Conservation (phyloP, 1,284 basidiomycete species). For the Moniliophthora roreri region DNA sequence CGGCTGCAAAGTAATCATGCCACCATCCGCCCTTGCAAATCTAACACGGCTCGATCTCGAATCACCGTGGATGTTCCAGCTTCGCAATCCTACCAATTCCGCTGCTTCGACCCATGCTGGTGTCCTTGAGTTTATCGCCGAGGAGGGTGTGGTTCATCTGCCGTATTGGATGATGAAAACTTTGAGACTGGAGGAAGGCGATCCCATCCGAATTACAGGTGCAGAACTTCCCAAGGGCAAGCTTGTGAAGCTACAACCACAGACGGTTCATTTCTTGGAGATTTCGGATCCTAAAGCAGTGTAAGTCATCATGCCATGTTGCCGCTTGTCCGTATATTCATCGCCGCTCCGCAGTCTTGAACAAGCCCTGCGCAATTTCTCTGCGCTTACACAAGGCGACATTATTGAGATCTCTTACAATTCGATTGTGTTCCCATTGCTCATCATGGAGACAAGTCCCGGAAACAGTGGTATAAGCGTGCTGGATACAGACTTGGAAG, state of each 20-base stretch:
- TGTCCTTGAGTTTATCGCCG: conserved; percentile 98
- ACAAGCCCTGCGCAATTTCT: conserved; percentile 92
- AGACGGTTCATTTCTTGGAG: conserved; percentile 93
- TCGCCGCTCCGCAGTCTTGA: too few relatives aligned
- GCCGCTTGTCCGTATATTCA: conserved; percentile 1
- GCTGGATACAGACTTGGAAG: conserved; percentile 95
- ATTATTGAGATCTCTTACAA: conserved; percentile 94
- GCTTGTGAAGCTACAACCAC: conserved; percentile 96
- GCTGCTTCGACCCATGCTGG: conserved; percentile 92
- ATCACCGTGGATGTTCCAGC: conserved; percentile 94
- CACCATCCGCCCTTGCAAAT: conserved; percentile 89
- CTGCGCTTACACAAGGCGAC: conserved; percentile 87
- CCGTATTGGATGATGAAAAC: conserved; percentile 99
- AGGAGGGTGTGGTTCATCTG: conserved; percentile 93
- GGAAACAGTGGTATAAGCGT: conserved; percentile 89
- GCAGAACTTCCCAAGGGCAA: conserved; percentile 90
- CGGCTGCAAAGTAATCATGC: conserved; percentile 83
- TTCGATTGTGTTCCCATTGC: conserved; percentile 90
- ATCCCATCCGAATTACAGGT: conserved; percentile 91
- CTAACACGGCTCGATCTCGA: conserved; percentile 90
- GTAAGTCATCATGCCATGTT: conserved; percentile 47
- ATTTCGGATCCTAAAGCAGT: conserved; percentile 96
- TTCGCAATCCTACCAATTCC: conserved; percentile 87
- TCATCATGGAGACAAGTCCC: conserved; percentile 93
- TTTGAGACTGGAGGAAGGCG: conserved; percentile 89